These are phyloP conservation scores for Talaromyces sp. DNA, from an alignment of 2,329 filamentous ascomycete genomes.

Conservation along the genomic window DNA sequence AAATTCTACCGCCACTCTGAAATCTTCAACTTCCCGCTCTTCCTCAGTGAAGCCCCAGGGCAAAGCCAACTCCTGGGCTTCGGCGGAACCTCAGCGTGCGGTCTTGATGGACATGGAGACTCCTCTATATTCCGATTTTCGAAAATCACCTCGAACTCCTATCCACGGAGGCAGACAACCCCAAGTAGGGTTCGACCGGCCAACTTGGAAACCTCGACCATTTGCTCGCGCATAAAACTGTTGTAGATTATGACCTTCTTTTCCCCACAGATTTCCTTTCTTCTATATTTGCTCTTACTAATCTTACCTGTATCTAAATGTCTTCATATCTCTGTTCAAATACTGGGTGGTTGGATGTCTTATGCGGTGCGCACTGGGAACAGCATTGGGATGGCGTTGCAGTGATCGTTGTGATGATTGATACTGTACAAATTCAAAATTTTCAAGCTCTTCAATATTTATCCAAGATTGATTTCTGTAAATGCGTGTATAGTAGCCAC, in stretches of 20 bases:
- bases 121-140: slow-evolving; percentile 37
- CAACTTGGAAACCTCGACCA: slow-evolving; percentile 37
- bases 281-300: slow-evolving; percentile 7
- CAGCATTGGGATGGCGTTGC: slow-evolving; percentile 38
- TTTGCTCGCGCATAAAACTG: slow-evolving; percentile 30
- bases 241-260: slow-evolving; percentile 4
- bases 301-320: slow-evolving; percentile 28
- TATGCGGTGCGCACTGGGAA: slow-evolving; percentile 20
- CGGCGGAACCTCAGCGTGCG: slow-evolving; percentile 47
- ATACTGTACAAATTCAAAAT: slow-evolving; percentile 33
- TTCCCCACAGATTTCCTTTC: slow-evolving; percentile 14
- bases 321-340: slow-evolving; percentile 14
- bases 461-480: too few relatives aligned
- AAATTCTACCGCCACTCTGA: slow-evolving; percentile 37
- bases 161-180: slow-evolving; percentile 33
- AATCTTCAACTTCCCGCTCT: slow-evolving; percentile 19
- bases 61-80: slow-evolving; percentile 30
- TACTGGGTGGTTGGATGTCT: slow-evolving; percentile 17
- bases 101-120: slow-evolving; percentile 49
- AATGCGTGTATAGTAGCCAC: too few relatives aligned
- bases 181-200: slow-evolving; percentile 35
- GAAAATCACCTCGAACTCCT: slow-evolving; percentile 19
- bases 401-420: slow-evolving; percentile 12
- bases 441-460: too few relatives aligned
- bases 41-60: slow-evolving; percentile 30